Evolutionary conservation across 2,329 filamentous ascomycete genomes (phyloP).

Genomic region (Monosporascus sp.): DNA sequence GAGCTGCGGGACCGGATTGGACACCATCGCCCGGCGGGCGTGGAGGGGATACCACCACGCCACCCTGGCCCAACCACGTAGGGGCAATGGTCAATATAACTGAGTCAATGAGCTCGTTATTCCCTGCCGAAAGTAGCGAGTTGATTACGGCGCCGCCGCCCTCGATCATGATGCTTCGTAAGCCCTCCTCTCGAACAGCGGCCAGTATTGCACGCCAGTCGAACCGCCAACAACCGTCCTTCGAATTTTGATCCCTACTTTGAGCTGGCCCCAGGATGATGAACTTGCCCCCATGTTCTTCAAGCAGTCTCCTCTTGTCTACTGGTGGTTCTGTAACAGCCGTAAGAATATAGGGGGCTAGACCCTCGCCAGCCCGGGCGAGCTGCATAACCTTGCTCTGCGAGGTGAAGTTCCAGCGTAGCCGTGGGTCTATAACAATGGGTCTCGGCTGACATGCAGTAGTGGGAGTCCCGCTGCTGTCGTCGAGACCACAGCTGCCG

Average conservation of each 20-base stretch:
- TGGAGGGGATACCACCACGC: conserved; percentile 71
- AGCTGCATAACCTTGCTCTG: conserved; percentile 62
- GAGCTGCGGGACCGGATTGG: conserved; percentile 54
- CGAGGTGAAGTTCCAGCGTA: conserved; percentile 62
- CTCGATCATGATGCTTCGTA: conserved; percentile 85
- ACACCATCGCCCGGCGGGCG: conserved; percentile 46
- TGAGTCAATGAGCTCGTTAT: conserved; percentile 61
- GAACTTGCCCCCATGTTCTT: conserved; percentile 48
- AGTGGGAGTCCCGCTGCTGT: conserved; percentile 30
- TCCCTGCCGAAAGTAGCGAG: conserved; percentile 61
- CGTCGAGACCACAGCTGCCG: conserved; percentile 24
- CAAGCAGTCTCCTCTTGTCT: conserved; percentile 37
- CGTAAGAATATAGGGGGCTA: conserved; percentile 68
- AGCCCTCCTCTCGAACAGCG: conserved; percentile 51
- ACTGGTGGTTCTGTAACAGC: conserved; percentile 40
- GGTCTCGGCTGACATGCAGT: conserved; percentile 66
- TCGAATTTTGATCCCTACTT: conserved; percentile 29
- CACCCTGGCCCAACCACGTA: conserved; percentile 79
- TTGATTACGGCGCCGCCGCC: conserved; percentile 82
- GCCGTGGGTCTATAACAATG: conserved; percentile 72
- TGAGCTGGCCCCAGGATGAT: conserved; percentile 30
- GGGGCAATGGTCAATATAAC: conserved; percentile 88
- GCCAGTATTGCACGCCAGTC: conserved; percentile 61
- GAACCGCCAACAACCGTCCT: conserved; percentile 38
- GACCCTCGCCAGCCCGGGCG: conserved; percentile 59